Percentiles rank a stretch among this genome's conserved stretches.
Conservation (phyloP, 2,329 filamentous ascomycete genomes). For the Cladosporium sp. region DNA sequence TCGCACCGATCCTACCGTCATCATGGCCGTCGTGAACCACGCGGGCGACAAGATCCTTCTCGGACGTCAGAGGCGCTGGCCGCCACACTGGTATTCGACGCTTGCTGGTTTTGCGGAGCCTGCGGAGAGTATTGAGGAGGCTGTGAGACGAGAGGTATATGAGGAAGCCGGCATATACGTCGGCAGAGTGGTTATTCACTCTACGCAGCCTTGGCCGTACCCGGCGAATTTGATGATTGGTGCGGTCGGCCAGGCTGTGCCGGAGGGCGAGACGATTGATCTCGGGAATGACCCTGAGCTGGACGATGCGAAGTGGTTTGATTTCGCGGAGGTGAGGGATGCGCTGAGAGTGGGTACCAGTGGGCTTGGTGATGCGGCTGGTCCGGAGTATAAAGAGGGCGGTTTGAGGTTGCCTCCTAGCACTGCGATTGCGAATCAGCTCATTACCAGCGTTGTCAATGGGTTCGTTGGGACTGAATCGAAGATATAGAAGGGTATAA, state of each 20-base stretch:
- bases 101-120: constrained; percentile 57
- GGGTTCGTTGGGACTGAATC: constrained; percentile 59
- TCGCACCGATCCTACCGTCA: constrained; percentile 88
- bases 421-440: constrained; percentile 88
- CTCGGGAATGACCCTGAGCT: constrained; percentile 87
- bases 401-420: constrained; percentile 72
- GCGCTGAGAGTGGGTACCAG: constrained; percentile 66
- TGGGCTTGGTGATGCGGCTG: constrained; percentile 59
- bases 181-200: constrained; percentile 47
- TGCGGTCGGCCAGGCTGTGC: constrained; percentile 79
- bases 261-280: constrained; percentile 70
- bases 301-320: constrained; percentile 84
- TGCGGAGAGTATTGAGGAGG: constrained; percentile 48
- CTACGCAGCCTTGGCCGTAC: constrained; percentile 51
- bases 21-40: constrained; percentile 82
- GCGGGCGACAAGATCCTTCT: constrained; percentile 75
- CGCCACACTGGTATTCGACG: constrained; percentile 79
- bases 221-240: constrained; percentile 52
- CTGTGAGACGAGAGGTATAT: constrained; percentile 48
- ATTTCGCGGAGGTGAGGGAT: constrained; percentile 71
- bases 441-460: constrained; percentile 73
- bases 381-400: constrained; percentile 68
- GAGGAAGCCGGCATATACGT: constrained; percentile 46
- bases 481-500: constrained; percentile 35
- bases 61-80: constrained; percentile 79